A percentile compares a stretch with the other conserved stretches of the same genome.
Conservation (phyloP, 2,329 filamentous ascomycete species). For the Phyllosticta paracitricarpa region DNA sequence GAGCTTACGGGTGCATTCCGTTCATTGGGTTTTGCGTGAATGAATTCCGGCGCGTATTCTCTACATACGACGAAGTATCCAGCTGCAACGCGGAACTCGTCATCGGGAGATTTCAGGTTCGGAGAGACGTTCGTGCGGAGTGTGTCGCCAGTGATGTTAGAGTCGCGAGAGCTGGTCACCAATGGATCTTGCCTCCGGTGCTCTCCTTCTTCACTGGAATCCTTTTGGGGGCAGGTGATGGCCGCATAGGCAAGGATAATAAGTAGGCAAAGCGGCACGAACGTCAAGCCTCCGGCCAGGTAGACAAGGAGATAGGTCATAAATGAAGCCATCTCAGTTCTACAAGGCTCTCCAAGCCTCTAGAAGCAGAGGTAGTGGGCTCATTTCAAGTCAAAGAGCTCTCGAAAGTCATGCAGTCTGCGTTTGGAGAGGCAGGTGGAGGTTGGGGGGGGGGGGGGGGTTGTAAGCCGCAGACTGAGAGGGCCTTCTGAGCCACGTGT, state of each 20-base stretch:
- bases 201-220: conserved; percentile 28
- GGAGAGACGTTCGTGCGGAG: background rate
- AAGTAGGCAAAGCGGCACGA: conserved; percentile 60
- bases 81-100: conserved; percentile 69
- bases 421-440: background rate
- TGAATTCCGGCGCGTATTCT: conserved; percentile 82
- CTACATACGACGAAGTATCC: conserved; percentile 93
- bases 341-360: background rate
- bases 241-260: conserved; percentile 45
- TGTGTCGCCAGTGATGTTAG: background rate
- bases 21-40: conserved; percentile 88
- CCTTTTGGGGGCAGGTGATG: conserved; percentile 49
- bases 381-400: background rate
- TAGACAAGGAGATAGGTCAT: conserved; percentile 61
- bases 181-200: conserved; percentile 29
- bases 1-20: conserved; percentile 65
- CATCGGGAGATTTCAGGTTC: conserved; percentile 24
- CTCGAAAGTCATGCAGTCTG: background rate
- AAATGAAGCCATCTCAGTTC: conserved; percentile 25
- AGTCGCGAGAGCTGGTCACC: background rate
- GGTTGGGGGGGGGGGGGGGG: background rate
- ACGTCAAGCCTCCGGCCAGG: conserved; percentile 77
- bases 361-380: background rate
- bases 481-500: background rate
- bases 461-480: background rate